Base-by-base conservation (phyloP, 2,329 filamentous ascomycete species). In the Sordariomycetes sp. region DNA sequence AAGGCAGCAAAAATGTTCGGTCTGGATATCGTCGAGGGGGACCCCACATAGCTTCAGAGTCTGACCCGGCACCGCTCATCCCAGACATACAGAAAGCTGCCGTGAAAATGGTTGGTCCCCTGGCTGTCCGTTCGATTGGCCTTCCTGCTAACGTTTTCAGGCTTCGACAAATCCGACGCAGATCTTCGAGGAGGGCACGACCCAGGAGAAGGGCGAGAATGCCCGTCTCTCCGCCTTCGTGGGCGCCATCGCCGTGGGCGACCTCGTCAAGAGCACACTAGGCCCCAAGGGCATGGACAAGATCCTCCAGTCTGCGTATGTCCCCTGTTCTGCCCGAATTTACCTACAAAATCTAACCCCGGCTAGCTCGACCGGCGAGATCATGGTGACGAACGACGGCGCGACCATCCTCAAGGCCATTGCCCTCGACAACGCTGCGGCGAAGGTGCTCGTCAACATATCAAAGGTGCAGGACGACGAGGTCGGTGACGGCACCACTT, bases 221-320 rank as follows among this genome's bases (percentile, higher is more conserved):
- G 93, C 94, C 68, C 90, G 93, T 82, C 87, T 97, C 66, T 88
- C 90, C n/a, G 93, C 93, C 64, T 99, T 99, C 69, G 93, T 99
- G 59, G 94, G 94, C 67, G 94, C 94, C 71, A 99, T 99, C 69
- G 94, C 94, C 59, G 94, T 99, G 53, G 94, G 94, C 58, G 94
- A 99, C 68, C 76, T 99, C 65, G 94, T 99, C 58, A 99, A 99
- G 82, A 96, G 90, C 73, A 97, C 94, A 12, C 78, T 99, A 37
- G 94, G 94, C 7, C 94, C 94, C 43, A 97, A 97, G 79, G 94
- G 94, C 66, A 97, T 97, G 92, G 94, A 97, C 80, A 97, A 96
- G 80, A 96, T 96, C 72, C 79, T 96, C 70, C 91, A 96, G 74
- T 96, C 91, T 72, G 92, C 90, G 88, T 94, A 84, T 63, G 87